phyloP scores from a whole-genome alignment of 1,139 yeast species.

The Nakaseomyces kungkrabaensis region DNA sequence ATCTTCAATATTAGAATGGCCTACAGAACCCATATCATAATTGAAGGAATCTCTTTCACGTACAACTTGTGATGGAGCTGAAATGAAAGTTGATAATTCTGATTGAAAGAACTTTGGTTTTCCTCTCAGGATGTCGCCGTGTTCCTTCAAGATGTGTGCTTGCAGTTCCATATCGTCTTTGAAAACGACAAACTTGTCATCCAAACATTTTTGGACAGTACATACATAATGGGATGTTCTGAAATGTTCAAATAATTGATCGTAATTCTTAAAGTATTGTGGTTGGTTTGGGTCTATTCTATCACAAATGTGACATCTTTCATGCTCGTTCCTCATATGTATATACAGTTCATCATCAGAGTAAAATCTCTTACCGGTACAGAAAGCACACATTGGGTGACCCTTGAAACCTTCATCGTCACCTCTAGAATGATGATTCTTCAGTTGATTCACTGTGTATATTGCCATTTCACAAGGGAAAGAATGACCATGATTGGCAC shows the following conservation, averaged over 20 bases:
- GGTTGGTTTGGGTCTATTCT: slow-evolving; percentile 54
- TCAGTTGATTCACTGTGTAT: slow-evolving; percentile 52
- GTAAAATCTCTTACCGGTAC: slow-evolving; percentile 65
- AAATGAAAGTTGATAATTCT: slow-evolving; percentile 53
- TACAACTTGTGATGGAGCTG: slow-evolving; percentile 24
- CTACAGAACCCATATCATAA: slow-evolving; percentile 6
- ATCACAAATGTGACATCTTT: slow-evolving; percentile 85
- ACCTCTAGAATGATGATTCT: slow-evolving; percentile 62
- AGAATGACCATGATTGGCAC: slow-evolving; percentile 65
- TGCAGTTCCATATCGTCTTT: slow-evolving; percentile 76
- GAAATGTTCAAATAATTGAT: slow-evolving; percentile 67
- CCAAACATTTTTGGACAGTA: slow-evolving; percentile 71
- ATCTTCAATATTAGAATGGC: slow-evolving; percentile 2
- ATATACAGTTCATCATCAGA: slow-evolving; percentile 78
- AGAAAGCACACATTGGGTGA: slow-evolving; percentile 83
- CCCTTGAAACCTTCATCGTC: slow-evolving; percentile 67
- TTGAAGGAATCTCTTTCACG: slow-evolving; percentile 14
- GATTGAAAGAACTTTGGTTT: slow-evolving; percentile 47
- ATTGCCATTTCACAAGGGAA: slow-evolving; percentile 64
- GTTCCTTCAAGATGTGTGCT: slow-evolving; percentile 82
- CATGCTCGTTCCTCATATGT: slow-evolving; percentile 80
- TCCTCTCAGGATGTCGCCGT: slow-evolving; percentile 49
- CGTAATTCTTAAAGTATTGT: slow-evolving; percentile 71
- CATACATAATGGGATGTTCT: slow-evolving; percentile 66
- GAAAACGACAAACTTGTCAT: slow-evolving; percentile 84